Evolutionary conservation across 176 grass and related monocot genomes (phyloP), one percentile per base, ranked within the genome.

Genomic region (Tuctoria greenei): DNA sequence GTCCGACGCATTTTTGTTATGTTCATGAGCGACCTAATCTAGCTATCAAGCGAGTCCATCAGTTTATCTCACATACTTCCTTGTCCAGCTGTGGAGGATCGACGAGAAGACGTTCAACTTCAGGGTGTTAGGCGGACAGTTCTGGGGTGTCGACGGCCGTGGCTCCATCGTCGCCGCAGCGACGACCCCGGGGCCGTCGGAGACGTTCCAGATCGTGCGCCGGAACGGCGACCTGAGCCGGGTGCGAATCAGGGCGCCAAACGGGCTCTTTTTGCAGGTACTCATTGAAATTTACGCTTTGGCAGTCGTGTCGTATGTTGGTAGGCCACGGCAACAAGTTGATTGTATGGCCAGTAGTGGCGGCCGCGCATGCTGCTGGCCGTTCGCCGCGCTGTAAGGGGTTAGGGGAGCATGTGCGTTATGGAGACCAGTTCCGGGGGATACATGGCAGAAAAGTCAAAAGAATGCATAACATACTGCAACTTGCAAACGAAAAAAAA

Each of bases 81-180:
- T 23, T 57, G 8, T 55, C 7, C 74, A 90, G 92, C 69, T 94
- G 37, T 94, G 92, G 88, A 88, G 92, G 70, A 83, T 94, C 31
- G 46, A 77, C 4, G 85, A 74, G 66, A 63, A 42, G 4, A 91
- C 85, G 3, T 94, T 88, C 74, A 75, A 88, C 37, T 27, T 94
- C 17, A 69, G 67, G 62, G 85, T 88, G 25, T 84, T 64, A 54
- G 40, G 68, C 2, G 42, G 64, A 1, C 88, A 91, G 71, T 94
- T 94, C 69, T 34, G 88, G 6, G 73, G 88, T 14, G 72, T 88
- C 34, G 46, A 65, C 55, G 44, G 64, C 70, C 44, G 72, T 16
- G 78, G 73, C 16, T 15, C 51, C 1, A 72, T 84, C n/a, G 61
- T 88, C 21, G 88, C 88, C 0, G 79, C 49, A 9, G 86, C 85